Evolutionary conservation across 352 stramenopile genomes (phyloP).

Genomic region (Thraustochytrium striatum): DNA sequence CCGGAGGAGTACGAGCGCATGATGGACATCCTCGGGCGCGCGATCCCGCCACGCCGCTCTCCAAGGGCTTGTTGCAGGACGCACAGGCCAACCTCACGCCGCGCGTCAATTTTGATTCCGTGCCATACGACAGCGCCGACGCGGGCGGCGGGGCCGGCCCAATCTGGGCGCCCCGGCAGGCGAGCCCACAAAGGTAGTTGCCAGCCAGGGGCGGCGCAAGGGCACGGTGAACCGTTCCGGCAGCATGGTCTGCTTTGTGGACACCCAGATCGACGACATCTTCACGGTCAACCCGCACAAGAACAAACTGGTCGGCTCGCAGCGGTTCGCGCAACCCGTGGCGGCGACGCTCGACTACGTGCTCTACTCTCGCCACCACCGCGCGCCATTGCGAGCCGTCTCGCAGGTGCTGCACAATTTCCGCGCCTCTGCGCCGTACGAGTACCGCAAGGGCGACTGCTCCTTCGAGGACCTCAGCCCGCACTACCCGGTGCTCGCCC

Average conservation of each 20-base stretch:
- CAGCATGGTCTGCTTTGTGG: neutral
- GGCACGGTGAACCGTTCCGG: neutral
- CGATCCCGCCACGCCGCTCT: neutral
- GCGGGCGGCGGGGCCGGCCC: no score
- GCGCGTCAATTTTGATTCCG: neutral
- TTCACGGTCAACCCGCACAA: neutral
- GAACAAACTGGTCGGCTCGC: neutral
- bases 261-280: neutral
- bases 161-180: neutral
- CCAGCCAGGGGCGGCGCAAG: neutral
- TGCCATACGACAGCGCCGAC: neutral
- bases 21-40: neutral
- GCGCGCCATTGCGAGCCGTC: neutral
- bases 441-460: neutral
- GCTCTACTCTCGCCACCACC: neutral
- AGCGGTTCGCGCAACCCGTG: neutral
- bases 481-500: neutral
- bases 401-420: neutral
- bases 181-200: neutral
- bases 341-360: neutral
- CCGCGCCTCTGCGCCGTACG: neutral
- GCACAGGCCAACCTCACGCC: neutral
- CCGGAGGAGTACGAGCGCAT: neutral
- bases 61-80: neutral
- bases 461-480: neutral